These are phyloP conservation scores for Zoysia matrella DNA, from an alignment of 202 grass and related monocot genomes.

Conservation along the genomic window DNA sequence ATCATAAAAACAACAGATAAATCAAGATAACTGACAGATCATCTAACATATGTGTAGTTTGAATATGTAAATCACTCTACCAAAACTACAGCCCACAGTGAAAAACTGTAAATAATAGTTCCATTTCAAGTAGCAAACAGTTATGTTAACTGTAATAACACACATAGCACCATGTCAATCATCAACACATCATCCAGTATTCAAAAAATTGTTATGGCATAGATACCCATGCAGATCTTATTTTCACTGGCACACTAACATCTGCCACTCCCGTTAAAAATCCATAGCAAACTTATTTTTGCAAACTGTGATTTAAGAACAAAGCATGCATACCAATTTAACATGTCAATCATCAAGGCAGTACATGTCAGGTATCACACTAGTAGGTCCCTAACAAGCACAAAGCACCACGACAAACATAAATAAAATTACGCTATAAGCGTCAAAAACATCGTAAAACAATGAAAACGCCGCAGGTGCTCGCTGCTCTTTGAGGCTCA, in stretches of 20 bases:
- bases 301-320: background rate
- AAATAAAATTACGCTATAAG: background rate
- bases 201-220: background rate
- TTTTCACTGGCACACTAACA: background rate
- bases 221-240: background rate
- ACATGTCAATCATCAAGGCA: background rate
- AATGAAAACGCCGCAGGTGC: background rate
- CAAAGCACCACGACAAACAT: background rate
- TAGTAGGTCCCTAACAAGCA: too few species aligned
- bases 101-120: background rate
- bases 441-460: background rate
- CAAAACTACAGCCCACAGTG: background rate
- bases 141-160: too few species aligned
- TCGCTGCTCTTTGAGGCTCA: background rate
- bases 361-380: background rate
- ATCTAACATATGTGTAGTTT: background rate
- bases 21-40: background rate
- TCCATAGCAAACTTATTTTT: background rate
- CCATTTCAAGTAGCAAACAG: background rate
- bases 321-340: background rate
- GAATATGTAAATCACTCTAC: background rate
- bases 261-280: background rate
- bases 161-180: background rate
- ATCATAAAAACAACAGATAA: too few species aligned
- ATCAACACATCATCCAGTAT: slow-evolving; percentile 6